Evolutionary conservation across 768 basidiomycete genomes (phyloP), one percentile per base, ranked within the genome.

Genomic region (Clitopilus passeckerianus): DNA sequence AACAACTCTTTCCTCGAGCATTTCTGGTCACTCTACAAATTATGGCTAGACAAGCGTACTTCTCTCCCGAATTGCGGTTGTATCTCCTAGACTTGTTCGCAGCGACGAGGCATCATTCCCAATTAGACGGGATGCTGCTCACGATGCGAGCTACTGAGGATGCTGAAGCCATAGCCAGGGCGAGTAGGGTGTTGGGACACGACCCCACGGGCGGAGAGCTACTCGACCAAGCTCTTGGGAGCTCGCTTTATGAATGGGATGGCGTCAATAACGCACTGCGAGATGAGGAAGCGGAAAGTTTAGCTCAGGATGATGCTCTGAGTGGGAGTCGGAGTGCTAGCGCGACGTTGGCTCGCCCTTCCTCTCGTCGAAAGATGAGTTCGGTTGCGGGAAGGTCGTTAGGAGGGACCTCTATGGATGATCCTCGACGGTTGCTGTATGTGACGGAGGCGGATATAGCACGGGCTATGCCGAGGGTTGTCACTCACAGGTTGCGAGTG

Each of bases 401-500:
- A 16, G 33, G 15, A 10, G 35, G 12, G 24, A 10, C 56, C 9
- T 41, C 53, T n/a, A 37, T 59, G 30, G 56, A 62, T 44, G 53
- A 59, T 14, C 65, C 68, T 54, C 64, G 65, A 24, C 65, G 70
- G 46, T 66, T 73, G 34, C 64, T 87, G 62, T 87, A 89, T 59
- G 84, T 89, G 4, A 86, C 86, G 5, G 88, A 90, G 68, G 85
- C 86, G 59, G 88, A 93, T 64, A 78, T 90, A 62, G 87, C 87
- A 58, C 80, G 88, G 60, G 84, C 91, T 27, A 81, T 90, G 62
- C 89, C 89, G 34, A 74, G 89, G 20, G 84, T 87, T 0, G 79
- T 93, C 30, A 86, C 87, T 6, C 91, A 93, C 72, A 86, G 91
- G 10, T 67, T 93, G 60, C 77, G 87, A 54, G 80, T 90, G 58